These are phyloP conservation scores for Populus hybrid DNA, from an alignment of 441 rosid species.

Conservation along the genomic window DNA sequence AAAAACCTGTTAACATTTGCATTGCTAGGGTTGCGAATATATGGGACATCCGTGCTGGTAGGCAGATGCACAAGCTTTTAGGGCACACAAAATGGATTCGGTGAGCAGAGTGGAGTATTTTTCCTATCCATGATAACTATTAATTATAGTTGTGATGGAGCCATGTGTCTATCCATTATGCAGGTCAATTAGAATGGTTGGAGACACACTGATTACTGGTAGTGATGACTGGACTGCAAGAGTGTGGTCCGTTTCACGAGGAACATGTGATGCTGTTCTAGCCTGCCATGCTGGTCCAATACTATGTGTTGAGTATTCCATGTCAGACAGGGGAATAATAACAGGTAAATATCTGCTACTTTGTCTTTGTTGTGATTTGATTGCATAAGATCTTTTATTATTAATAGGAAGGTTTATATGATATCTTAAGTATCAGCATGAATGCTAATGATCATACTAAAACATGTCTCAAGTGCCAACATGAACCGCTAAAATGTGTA, in stretches of 20 bases:
- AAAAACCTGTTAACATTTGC: slow-evolving; percentile 21
- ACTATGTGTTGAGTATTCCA: slow-evolving; percentile 75
- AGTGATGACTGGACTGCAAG: slow-evolving; percentile 99
- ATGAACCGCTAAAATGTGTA: slow-evolving; percentile 6
- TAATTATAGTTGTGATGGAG: slow-evolving; percentile 8
- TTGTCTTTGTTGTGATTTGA: slow-evolving; percentile 12
- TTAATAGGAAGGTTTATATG: background rate
- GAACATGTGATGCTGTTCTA: slow-evolving; percentile 84
- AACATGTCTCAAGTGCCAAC: background rate
- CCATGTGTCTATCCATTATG: slow-evolving; percentile 24
- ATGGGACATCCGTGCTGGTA: slow-evolving; percentile 98
- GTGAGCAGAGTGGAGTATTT: slow-evolving; percentile 40
- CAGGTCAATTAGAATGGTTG: slow-evolving; percentile 96
- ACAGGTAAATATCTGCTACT: slow-evolving; percentile 54
- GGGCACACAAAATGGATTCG: slow-evolving; percentile 97
- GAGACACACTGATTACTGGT: slow-evolving; percentile 88
- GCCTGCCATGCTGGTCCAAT: slow-evolving; percentile 99
- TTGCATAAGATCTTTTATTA: background rate
- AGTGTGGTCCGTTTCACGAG: slow-evolving; percentile 93
- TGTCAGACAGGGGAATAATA: slow-evolving; percentile 81
- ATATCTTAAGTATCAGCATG: background rate
- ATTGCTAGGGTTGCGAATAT: slow-evolving; percentile 75
- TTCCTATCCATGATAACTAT: slow-evolving; percentile 1
- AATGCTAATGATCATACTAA: background rate
- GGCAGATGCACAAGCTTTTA: slow-evolving; percentile 91